These are phyloP conservation scores for Arthrobotrys conoides DNA, from an alignment of 2,329 filamentous ascomycete genomes.

Conservation along the genomic window DNA sequence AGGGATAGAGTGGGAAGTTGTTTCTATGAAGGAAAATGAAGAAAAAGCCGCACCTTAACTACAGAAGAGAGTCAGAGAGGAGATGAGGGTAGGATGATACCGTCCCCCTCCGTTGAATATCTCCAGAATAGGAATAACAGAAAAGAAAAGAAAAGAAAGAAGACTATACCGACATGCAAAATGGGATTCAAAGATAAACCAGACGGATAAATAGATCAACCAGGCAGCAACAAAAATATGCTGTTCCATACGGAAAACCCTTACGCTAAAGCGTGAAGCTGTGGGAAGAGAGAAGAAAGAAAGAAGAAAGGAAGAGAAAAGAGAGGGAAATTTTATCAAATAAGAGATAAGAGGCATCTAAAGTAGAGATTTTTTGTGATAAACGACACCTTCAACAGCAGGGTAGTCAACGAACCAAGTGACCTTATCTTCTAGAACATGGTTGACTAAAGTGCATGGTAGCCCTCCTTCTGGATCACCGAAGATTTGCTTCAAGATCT, in stretches of 20 bases:
- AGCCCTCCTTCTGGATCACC: constrained; percentile 75
- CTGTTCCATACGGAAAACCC: constrained; percentile 18
- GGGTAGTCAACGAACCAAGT: constrained; percentile 95
- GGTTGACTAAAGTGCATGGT: constrained; percentile 90
- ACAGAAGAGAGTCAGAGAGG: constrained; percentile 23
- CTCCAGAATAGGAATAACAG: not conserved
- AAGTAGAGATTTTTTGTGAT: constrained; percentile 80
- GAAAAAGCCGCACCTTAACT: constrained; percentile 48
- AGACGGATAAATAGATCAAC: constrained; percentile 1
- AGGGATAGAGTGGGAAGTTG: constrained; percentile 2
- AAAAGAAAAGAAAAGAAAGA: constrained; percentile 8
- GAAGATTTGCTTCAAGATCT: constrained; percentile 92
- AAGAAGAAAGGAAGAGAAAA: not conserved
- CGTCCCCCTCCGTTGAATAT: not conserved
- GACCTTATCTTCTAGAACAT: constrained; percentile 84
- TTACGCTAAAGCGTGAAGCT: constrained; percentile 42
- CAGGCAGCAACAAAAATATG: constrained; percentile 32
- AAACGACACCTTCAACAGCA: constrained; percentile 87
- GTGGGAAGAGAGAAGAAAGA: constrained; percentile 1
- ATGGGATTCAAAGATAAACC: not conserved
- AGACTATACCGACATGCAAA: constrained; percentile 46
- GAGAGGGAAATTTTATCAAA: not conserved
- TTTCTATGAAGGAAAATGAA: constrained; percentile 28
- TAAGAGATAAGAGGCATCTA: constrained; percentile 65
- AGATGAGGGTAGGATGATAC: constrained; percentile 12